phyloP scores from a whole-genome alignment of 2,329 filamentous ascomycete species.

The Colletotrichum paranaense region DNA sequence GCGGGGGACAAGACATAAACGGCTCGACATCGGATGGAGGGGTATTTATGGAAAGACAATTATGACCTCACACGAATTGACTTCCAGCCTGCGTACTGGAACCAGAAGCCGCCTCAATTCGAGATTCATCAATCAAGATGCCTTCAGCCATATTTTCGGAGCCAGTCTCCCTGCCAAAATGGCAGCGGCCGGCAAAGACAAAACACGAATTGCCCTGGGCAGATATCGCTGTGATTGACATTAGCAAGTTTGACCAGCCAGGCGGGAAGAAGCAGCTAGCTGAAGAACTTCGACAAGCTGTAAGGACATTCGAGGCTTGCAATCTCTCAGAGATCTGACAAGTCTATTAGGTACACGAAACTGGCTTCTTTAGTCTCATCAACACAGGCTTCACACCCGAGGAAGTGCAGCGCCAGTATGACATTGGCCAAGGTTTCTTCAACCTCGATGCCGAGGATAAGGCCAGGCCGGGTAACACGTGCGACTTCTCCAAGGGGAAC shows the following conservation, averaged over 20 bases:
- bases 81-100: neutral
- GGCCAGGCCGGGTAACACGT: conserved; percentile 58
- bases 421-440: conserved; percentile 65
- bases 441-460: conserved; percentile 57
- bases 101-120: neutral
- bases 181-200: conserved; percentile 44
- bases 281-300: conserved; percentile 62
- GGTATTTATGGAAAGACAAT: conserved; percentile 7
- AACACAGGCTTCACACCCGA: conserved; percentile 65
- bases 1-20: neutral
- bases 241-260: conserved; percentile 58
- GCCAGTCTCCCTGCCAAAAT: conserved; percentile 35
- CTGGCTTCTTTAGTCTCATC: conserved; percentile 65
- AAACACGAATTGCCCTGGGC: conserved; percentile 53
- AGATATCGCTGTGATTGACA: conserved; percentile 64
- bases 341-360: conserved; percentile 39
- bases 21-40: conserved; percentile 20
- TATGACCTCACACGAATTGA: neutral
- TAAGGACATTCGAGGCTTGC: conserved; percentile 37
- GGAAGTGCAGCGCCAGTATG: conserved; percentile 64
- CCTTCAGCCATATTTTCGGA: conserved; percentile 25
- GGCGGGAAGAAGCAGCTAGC: conserved; percentile 63
- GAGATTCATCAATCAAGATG: conserved; percentile 6
- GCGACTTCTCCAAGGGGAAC: conserved; percentile 55
- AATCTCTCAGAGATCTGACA: neutral